A percentile compares a stretch with the other conserved stretches of the same genome.
Evolutionary conservation across 116 monocot species (phyloP).

Genomic region (Dioscorea cayenensis): DNA sequence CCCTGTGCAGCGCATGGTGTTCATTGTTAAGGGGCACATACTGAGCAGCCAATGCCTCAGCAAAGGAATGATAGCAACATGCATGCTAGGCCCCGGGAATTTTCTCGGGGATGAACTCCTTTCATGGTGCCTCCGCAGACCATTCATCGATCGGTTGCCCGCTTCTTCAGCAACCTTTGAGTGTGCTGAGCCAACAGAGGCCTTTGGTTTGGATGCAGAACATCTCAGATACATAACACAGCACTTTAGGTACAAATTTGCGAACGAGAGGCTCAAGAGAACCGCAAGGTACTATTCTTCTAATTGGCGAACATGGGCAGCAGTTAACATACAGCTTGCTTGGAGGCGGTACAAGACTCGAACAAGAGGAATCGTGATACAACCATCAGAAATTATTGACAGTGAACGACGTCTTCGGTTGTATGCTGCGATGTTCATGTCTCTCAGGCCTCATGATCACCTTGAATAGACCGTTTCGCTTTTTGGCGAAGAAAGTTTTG

Average conservation of each 20-base stretch:
- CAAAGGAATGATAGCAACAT: constrained; percentile 52
- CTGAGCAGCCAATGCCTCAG: constrained; percentile 53
- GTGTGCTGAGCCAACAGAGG: constrained; percentile 50
- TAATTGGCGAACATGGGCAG: constrained; percentile 81
- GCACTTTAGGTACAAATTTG: constrained; percentile 76
- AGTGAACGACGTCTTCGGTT: background rate
- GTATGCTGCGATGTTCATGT: background rate
- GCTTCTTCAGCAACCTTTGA: constrained; percentile 61
- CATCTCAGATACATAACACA: constrained; percentile 72
- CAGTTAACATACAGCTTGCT: constrained; percentile 71
- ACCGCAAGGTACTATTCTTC: constrained; percentile 71
- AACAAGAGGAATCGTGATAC: too few relatives aligned
- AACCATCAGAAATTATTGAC: background rate
- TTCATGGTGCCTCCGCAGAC: constrained; percentile 85
- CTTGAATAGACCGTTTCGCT: background rate
- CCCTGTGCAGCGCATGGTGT: constrained; percentile 75
- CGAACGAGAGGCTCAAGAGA: constrained; percentile 62
- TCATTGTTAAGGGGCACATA: constrained; percentile 56
- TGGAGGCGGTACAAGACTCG: constrained; percentile 33
- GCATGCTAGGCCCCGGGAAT: constrained; percentile 67
- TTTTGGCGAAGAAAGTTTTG: too few relatives aligned
- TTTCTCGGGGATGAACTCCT: constrained; percentile 88
- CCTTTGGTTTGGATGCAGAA: constrained; percentile 53
- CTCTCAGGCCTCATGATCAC: background rate
- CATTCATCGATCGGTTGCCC: constrained; percentile 63